A percentile compares a stretch with the other conserved stretches of the same genome.
These are phyloP conservation scores for Phalaenopsis hybrid DNA, from an alignment of 116 monocot genomes.

Conservation along the genomic window DNA sequence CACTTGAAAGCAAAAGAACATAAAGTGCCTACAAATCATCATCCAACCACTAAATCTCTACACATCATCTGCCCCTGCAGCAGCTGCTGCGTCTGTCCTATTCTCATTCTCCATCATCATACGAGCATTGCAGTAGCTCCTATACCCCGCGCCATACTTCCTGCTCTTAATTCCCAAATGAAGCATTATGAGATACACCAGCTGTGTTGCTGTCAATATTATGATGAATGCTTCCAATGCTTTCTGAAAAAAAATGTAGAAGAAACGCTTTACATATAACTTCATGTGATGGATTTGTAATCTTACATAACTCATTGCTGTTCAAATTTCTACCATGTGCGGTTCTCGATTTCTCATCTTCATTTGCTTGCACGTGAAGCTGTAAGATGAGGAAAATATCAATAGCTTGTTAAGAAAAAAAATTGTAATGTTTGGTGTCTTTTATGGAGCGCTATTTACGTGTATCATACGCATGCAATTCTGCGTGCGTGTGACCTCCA, in stretches of 20 bases:
- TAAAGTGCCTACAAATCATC: too few species aligned
- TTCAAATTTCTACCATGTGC: constrained; percentile 14
- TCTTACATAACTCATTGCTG: not conserved
- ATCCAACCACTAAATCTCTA: not conserved
- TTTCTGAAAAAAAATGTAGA: constrained; percentile 10
- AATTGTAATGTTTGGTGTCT: too few species aligned
- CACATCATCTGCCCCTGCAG: constrained; percentile 2
- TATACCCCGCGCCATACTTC: constrained; percentile 23
- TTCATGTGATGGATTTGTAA: not conserved
- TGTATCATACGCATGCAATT: too few species aligned
- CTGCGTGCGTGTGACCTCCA: too few species aligned
- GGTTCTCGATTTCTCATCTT: constrained; percentile 28
- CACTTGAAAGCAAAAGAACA: too few species aligned
- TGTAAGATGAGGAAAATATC: constrained; percentile 2
- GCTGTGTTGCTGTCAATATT: constrained; percentile 39
- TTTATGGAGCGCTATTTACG: too few species aligned
- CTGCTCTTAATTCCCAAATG: constrained; percentile 27
- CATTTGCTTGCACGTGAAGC: constrained; percentile 46
- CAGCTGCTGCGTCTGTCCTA: not conserved
- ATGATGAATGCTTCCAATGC: constrained; percentile 39
- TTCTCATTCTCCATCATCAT: constrained; percentile 9
- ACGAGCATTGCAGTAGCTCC: constrained; percentile 14
- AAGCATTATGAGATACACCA: constrained; percentile 35
- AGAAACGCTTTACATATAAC: not conserved
- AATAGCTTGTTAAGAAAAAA: too few species aligned